Base-by-base conservation (phyloP, 352 stramenopile genomes). In the Pythium rhizo-oryzae region DNA sequence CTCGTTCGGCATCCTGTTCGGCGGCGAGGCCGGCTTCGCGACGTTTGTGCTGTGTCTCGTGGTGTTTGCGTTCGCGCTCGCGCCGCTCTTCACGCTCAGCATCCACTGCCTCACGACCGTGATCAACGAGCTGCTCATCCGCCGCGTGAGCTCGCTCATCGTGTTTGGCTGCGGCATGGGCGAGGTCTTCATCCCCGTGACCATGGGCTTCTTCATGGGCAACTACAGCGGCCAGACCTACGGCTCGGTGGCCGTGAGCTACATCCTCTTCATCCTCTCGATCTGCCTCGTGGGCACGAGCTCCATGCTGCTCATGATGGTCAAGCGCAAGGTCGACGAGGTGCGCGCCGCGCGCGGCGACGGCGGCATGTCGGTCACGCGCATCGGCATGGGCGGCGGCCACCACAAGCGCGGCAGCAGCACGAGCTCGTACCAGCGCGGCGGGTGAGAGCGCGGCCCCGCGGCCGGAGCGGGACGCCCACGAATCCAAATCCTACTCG, bases 201-300 rank as follows among this genome's bases (percentile, higher is more conserved):
- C 92, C 58, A 94, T 93, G 84, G 86, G 86, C 13, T 94, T 94
- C 70, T 94, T 94, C 70, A 94, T 94, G 84, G 87, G 82, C 65
- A 81, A 84, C 37, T 84, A 93, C 71, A 93, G 84, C 47, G 84
- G 84, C 24, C 81, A 91, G 62, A 80, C 78, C 37, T 92, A 92
- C 56, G 84, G 84, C 74, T 78, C 81, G 8, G 77, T 86, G 43
- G 83, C 84, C 15, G 83, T 94, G 55, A 90, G 82, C 65, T 91
- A 90, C 70, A 94, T 92, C 59, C 79, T 79, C 8, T 94, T 93
- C 54, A 90, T 92, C 51, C 71, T 94, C 51, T 78, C 84, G 47
- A 73, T 94, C 49, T 79, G 76, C 44, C 78, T 94, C 62, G 82
- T 94, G 23, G 74, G 82, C 15, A 84, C 89, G 21, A 88, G 81